Base-by-base conservation (phyloP, 495 filamentous ascomycete genomes). In the Penicillium ochrochloron region DNA sequence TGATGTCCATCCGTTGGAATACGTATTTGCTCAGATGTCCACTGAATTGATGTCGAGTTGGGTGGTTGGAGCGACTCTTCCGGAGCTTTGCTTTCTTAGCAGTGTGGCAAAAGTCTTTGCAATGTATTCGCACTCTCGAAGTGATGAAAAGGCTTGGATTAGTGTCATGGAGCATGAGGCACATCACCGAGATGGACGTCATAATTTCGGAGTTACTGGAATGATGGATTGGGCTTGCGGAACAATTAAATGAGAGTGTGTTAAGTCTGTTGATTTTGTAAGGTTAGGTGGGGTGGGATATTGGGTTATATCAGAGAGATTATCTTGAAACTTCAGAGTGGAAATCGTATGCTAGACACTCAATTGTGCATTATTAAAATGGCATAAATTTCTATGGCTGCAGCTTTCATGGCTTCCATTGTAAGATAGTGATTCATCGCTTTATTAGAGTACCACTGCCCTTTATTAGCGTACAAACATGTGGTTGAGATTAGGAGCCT, bases 11-110 rank as follows among this genome's bases (percentile, higher is more conserved):
- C 44, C 44, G 44, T 3, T 48, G 21, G 44, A 48, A 25, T 48
- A 48, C 21, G 19, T 25, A 1, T 48, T 48, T 48, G 44, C 44
- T 10, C 44, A 48, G 5, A 23, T 48, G 44, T 48, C 44, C 0
- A 65, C 69, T 48, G 42, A 44, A 11, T 68, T 66, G 66, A 69
- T 71, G 69, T 48, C 44, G 1, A n/a, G 14, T 23, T 48, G 44
- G 44, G 21, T 48, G 44, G 44, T 48, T 48, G 44, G 44, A 25
- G 44, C 44, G 11, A 48, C 44, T 21, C 44, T 48, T 23, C 44
- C 44, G 21, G 44, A 48, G 21, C 44, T 48, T 12, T 48, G 44
- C 44, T 48, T 48, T 25, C 44, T 48, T 23, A 48, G 44, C 19
- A 48, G 19, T 10, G 44, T 48, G 44, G 44, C 44, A 11, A 48